phyloP scores from a whole-genome alignment of 331 rosid genomes.

The Rosa hybrid region DNA sequence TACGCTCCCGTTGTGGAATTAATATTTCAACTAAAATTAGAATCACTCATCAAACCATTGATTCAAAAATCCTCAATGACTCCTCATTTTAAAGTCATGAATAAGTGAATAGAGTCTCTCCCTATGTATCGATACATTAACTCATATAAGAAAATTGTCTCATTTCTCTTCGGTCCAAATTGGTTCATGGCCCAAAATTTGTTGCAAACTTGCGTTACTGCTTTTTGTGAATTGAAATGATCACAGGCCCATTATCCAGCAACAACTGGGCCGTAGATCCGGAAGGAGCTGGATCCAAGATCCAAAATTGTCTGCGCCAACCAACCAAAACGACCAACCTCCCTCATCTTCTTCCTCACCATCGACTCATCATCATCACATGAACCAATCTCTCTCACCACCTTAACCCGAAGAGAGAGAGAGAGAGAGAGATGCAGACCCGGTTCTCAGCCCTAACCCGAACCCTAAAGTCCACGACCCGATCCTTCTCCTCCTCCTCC shows the following conservation, averaged over 20 bases:
- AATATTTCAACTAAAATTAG: too few species aligned
- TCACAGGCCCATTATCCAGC: background rate
- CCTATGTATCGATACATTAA: too few species aligned
- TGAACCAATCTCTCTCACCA: conserved; percentile 19
- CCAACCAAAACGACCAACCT: conserved; percentile 21
- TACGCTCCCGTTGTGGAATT: too few species aligned
- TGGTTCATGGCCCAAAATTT: too few species aligned
- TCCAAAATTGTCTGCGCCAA: conserved; percentile 28
- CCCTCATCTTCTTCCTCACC: conserved; percentile 28
- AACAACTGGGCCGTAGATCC: background rate
- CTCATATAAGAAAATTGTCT: too few species aligned
- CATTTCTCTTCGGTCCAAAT: too few species aligned
- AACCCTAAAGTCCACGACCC: conserved; percentile 21
- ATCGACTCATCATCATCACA: conserved; percentile 9
- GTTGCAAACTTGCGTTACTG: too few species aligned
- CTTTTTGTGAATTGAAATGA: background rate
- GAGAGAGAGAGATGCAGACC: conserved; percentile 22
- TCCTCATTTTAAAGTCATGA: too few species aligned
- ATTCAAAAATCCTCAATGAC: too few species aligned
- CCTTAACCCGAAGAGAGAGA: conserved; percentile 11
- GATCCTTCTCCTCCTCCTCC: conserved; percentile 42
- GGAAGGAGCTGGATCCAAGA: background rate
- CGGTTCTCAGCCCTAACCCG: conserved; percentile 26
- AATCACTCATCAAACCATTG: too few species aligned
- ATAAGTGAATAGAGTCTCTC: too few species aligned